Base-by-base conservation (phyloP, 1,284 basidiomycete genomes). In the Anthracocystis setariae region DNA sequence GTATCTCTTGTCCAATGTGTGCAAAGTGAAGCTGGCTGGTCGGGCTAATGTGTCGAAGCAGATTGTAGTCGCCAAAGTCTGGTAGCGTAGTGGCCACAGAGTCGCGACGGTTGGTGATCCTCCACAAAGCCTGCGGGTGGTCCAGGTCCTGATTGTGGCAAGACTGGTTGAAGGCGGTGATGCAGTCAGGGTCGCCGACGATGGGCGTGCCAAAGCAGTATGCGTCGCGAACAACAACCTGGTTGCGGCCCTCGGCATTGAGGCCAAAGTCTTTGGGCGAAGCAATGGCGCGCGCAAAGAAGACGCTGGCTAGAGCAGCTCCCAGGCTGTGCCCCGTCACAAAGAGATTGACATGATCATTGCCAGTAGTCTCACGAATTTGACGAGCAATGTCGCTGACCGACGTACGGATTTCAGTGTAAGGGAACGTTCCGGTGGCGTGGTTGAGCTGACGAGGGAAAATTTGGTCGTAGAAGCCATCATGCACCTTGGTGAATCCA, bases 201-300 rank as follows among this genome's bases (percentile, higher is more conserved):
- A 74, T 67, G 18, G 72, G 72, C 25, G 63, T 60, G n/a, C 63
- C 72, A 33, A 72, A 74, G 49, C 54, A 62, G 46, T 74, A 74
- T 10, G 72, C 72, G 37, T 71, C 68, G 25, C 72, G 67, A 21
- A 71, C 67, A 21, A 10, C 33, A 15, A 74, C 46, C 49, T 60
- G 65, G 37, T 74, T 52, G 37, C 8, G n/a, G 20, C 59, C 72
- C 10, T 59, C 48, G 3, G 37, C 53, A 18, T 47, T 60, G 32
- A 35, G 39, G 23, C 72, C 72, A 39, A 71, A 74, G 46, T 74
- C 72, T 33, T 56, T 58, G 25, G 72, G 72, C 18, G 51, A 59
- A 20, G 51, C 54, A 8, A 70, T 51, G 13, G 72, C 72, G 7
- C 72, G 51, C 13, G 68, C 48, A 35, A 63, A 74, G 38, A 71